phyloP scores from a whole-genome alignment of 257 asterid genomes.

The Lithospermum erythrorhizon region DNA sequence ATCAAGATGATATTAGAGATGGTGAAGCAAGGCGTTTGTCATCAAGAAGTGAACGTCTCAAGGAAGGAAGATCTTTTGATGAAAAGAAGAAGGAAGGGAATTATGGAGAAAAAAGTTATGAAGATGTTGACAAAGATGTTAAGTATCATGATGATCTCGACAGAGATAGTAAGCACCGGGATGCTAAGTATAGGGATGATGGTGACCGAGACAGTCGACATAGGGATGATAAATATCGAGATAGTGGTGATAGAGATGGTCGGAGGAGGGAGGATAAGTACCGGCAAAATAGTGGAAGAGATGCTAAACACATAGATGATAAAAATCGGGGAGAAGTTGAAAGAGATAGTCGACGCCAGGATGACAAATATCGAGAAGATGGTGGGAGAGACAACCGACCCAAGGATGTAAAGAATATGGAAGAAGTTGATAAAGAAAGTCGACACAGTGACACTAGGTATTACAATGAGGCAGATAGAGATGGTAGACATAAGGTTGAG shows the following conservation, averaged over 20 bases:
- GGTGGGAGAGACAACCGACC: constrained; percentile 39
- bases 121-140: constrained; percentile 45
- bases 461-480: constrained; percentile 15
- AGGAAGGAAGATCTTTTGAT: constrained; percentile 55
- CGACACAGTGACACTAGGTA: background rate
- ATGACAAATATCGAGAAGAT: constrained; percentile 41
- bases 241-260: background rate
- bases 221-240: constrained; percentile 49
- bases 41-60: constrained; percentile 55
- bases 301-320: constrained; percentile 33
- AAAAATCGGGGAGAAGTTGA: constrained; percentile 44
- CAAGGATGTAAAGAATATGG: constrained; percentile 40
- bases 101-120: constrained; percentile 33
- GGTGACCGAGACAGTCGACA: constrained; percentile 32
- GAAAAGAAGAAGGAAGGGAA: constrained; percentile 49
- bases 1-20: constrained; percentile 49
- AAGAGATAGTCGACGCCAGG: constrained; percentile 37
- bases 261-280: constrained; percentile 29
- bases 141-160: constrained; percentile 4
- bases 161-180: constrained; percentile 28
- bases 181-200: constrained; percentile 47
- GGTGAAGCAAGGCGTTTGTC: constrained; percentile 43
- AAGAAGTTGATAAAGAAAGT: constrained; percentile 25
- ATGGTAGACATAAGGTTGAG: constrained; percentile 33
- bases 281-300: constrained; percentile 54